A percentile compares a stretch with the other conserved stretches of the same genome.
Conservation (phyloP, 2,329 filamentous ascomycete genomes). For the Juglanconis juglandina region DNA sequence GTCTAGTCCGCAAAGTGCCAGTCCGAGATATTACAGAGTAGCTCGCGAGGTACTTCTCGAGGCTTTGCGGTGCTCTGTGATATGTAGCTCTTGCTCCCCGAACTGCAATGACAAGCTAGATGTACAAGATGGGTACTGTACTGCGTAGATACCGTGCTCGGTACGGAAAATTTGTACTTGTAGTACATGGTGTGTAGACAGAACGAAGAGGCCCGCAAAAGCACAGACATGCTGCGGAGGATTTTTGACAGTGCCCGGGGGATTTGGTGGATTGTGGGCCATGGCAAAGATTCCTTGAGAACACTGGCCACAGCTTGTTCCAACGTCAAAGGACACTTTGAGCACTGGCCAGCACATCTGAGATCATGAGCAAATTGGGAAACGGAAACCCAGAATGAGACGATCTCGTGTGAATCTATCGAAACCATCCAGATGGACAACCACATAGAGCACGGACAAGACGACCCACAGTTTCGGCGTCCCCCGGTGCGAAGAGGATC, state of each 20-base stretch:
- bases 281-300: slow-evolving; percentile 8
- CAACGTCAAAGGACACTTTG: slow-evolving; percentile 2
- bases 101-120: not conserved
- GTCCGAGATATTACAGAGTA: not conserved
- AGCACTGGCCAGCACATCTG: not conserved
- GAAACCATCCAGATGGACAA: not conserved
- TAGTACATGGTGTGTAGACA: not conserved
- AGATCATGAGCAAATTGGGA: not conserved
- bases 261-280: not conserved
- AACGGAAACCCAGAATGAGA: not conserved
- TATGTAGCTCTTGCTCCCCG: not conserved
- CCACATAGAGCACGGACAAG: not conserved
- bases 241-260: slow-evolving; percentile 12
- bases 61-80: not conserved
- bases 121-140: not conserved
- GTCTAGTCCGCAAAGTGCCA: not conserved
- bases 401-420: not conserved
- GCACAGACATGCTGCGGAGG: slow-evolving; percentile 14
- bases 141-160: not conserved
- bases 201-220: not conserved
- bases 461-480: slow-evolving; percentile 3
- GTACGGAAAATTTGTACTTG: not conserved
- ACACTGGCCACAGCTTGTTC: slow-evolving; percentile 18
- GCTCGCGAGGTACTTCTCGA: not conserved
- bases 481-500: not conserved